These are phyloP conservation scores for Fistulifera pelliculosa DNA, from an alignment of 108 stramenopile species.

Conservation along the genomic window DNA sequence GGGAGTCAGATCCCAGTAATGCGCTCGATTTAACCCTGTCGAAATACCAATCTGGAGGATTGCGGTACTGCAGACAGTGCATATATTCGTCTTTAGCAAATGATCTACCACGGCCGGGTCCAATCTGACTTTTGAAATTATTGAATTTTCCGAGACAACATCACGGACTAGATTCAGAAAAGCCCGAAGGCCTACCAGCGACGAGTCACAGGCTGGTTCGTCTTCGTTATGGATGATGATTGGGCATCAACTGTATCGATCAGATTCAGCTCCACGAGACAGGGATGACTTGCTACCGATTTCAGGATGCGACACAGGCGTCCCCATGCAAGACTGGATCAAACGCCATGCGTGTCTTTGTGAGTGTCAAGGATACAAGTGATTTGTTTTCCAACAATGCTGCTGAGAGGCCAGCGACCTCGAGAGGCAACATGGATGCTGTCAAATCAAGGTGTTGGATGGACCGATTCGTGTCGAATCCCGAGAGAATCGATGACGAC, in stretches of 20 bases:
- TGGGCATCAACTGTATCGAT: background rate
- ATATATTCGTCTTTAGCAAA: background rate
- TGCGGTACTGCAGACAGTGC: background rate
- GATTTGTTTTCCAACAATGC: background rate
- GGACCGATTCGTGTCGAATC: slow-evolving; percentile 1
- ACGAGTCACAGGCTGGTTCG: no score
- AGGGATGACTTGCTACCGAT: background rate
- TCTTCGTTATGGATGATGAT: no score
- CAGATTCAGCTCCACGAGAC: background rate
- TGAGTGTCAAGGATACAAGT: background rate
- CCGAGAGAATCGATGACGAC: background rate
- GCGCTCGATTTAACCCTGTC: background rate
- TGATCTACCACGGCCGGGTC: no score
- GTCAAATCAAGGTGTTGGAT: background rate
- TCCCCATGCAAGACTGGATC: background rate
- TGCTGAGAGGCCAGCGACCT: background rate
- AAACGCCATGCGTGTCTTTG: background rate
- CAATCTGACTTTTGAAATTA: background rate
- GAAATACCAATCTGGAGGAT: background rate
- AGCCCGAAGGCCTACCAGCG: background rate
- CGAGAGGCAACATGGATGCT: background rate
- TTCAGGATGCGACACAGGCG: background rate
- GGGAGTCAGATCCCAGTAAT: background rate
- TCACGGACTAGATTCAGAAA: background rate
- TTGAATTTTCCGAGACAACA: background rate